Base-by-base conservation (phyloP, 2,329 filamentous ascomycete genomes). In the Lachnellula suecica region DNA sequence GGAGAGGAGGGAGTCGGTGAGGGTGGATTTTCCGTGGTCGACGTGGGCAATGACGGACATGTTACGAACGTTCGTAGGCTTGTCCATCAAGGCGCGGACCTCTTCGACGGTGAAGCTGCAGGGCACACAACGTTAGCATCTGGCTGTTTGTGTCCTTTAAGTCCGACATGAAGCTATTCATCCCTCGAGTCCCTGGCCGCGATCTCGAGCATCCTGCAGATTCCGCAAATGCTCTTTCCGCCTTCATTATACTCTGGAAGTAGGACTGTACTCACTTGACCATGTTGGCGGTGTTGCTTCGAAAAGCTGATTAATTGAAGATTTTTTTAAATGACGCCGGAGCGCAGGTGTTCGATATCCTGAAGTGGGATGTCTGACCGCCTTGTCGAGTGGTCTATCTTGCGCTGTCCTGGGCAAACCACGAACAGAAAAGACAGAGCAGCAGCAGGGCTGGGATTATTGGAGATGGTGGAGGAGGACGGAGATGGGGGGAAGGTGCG, bases 1-100 rank as follows among this genome's bases (percentile, higher is more conserved):
- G 81, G 96, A 91, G 74, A 99, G 89, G 66, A 99, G 90, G 70
- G 94, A 97, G 81, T 99, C 94, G 86, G 93, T 97, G 71, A 99
- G 85, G 74, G 94, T 99, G 69, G 94, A 99, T 81, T 99, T 99
- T 83, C 94, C 94, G 86, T 99, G 94, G 79, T 99, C 94, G 87
- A 99, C 92, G 83, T 99, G 94, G 77, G 94, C 94, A 91, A 97
- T 97, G 77, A 99, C 94, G 81, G 91, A 97, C 93, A 97, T 97
- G 87, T 97, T 97, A 78, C 83, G 81, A 74, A 87, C 83, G 75
- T 87, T 87, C 72, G 74, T 80, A 67, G 88, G 85, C 79, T 87
- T 86, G 84, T 91, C 87, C 88, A 89, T 89, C 73, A 89, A 77
- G 69, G 59, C 66, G 76, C 87, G 86, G 76, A 91, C 89, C 85